phyloP scores from a whole-genome alignment of 306 rosid genomes.

The Sphenostylis stenocarpa region DNA sequence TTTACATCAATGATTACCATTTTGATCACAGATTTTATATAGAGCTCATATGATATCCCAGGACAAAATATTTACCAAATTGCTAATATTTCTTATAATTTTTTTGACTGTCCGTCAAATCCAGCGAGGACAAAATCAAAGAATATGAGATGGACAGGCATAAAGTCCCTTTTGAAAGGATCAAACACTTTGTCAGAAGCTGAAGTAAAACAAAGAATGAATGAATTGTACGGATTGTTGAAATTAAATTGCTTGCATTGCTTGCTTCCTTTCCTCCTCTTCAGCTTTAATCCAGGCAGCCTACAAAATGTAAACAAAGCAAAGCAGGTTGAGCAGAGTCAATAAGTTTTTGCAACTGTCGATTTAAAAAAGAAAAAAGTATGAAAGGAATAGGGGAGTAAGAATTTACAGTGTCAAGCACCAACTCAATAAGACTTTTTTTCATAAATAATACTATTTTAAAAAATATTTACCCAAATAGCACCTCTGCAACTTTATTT shows the following conservation, averaged over 20 bases:
- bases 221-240: background rate
- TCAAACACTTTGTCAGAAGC: background rate
- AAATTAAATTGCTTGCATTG: constrained; percentile 29
- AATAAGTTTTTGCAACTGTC: background rate
- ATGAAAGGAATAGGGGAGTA: background rate
- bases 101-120: background rate
- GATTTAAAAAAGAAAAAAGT: background rate
- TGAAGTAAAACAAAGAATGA: background rate
- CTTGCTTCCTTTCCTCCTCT: constrained; percentile 69
- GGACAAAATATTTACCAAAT: too few relatives aligned
- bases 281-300: constrained; percentile 95
- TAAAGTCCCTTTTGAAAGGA: background rate
- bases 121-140: background rate
- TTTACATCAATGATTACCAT: too few relatives aligned
- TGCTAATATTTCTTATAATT: background rate
- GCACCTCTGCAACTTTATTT: too few relatives aligned
- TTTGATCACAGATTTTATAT: too few relatives aligned
- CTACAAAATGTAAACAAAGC: constrained; percentile 40
- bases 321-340: constrained; percentile 19
- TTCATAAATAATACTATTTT: too few relatives aligned
- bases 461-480: too few relatives aligned
- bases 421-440: too few relatives aligned
- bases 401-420: background rate
- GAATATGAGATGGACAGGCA: background rate
- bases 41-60: too few relatives aligned